Conservation (phyloP, 1,139 yeast genomes). For the Oligophagozyma castellii region DNA sequence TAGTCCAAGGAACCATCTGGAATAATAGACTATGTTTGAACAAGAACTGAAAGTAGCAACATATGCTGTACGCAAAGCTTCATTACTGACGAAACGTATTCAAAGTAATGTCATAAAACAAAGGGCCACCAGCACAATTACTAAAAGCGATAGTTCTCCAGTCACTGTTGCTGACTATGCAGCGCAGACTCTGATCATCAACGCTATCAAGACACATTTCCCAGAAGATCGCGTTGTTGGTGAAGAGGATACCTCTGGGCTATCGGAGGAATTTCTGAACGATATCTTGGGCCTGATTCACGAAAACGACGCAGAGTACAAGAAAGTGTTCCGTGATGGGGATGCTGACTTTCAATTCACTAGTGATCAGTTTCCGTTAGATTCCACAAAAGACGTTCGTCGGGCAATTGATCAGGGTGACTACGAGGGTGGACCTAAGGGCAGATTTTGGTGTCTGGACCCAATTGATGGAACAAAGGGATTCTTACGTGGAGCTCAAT, state of each 20-base stretch:
- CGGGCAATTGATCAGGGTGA: conserved; percentile 66
- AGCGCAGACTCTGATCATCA: conserved; percentile 84
- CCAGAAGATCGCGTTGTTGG: conserved; percentile 84
- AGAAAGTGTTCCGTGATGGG: conserved; percentile 6
- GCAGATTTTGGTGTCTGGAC: conserved; percentile 93
- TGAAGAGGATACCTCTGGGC: conserved; percentile 71
- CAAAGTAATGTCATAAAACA: conserved; percentile 51
- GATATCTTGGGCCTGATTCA: conserved; percentile 38
- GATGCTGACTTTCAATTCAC: conserved; percentile 24
- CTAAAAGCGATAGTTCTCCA: conserved; percentile 83
- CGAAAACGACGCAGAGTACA: conserved; percentile 26
- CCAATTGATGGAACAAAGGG: conserved; percentile 99
- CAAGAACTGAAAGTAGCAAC: conserved; percentile 69
- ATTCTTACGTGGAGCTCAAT: conserved; percentile 87
- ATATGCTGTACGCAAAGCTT: conserved; percentile 81
- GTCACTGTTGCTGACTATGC: conserved; percentile 96
- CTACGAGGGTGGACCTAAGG: conserved; percentile 60
- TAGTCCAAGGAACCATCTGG: not conserved
- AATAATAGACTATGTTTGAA: conserved; percentile 25
- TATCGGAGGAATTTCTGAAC: conserved; percentile 36
- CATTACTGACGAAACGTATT: conserved; percentile 59
- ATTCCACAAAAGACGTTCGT: conserved; percentile 36
- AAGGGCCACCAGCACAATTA: conserved; percentile 45
- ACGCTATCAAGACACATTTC: conserved; percentile 66
- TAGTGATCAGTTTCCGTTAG: conserved; percentile 25